These are phyloP conservation scores for Agastache rugosa DNA, from an alignment of 257 asterid species.

Conservation along the genomic window DNA sequence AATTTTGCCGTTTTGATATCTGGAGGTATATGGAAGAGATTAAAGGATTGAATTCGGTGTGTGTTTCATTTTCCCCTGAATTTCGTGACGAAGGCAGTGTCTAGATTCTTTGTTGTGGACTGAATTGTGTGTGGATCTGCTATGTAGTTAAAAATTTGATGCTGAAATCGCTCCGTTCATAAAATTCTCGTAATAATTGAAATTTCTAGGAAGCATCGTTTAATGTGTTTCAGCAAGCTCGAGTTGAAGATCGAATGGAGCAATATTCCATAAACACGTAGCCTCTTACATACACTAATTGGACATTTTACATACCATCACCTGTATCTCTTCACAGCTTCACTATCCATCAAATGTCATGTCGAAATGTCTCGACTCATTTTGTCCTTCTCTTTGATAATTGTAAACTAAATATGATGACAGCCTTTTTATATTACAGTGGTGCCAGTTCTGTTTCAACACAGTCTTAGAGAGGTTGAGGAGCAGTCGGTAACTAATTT, in stretches of 20 bases:
- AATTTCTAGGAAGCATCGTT: not conserved
- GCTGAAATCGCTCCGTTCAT: slow-evolving; percentile 2
- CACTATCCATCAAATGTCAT: not conserved
- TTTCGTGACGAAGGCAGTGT: not conserved
- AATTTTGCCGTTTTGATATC: not conserved
- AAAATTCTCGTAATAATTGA: not conserved
- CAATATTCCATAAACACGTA: not conserved
- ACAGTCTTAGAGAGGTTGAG: slow-evolving; percentile 77
- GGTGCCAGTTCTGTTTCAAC: slow-evolving; percentile 85
- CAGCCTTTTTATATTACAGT: slow-evolving; percentile 50
- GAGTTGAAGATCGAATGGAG: slow-evolving; percentile 8
- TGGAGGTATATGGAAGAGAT: not conserved
- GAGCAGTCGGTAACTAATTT: slow-evolving; percentile 69
- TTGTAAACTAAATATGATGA: slow-evolving; percentile 18
- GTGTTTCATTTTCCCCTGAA: not conserved
- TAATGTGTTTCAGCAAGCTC: slow-evolving; percentile 4
- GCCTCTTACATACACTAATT: too few relatives aligned
- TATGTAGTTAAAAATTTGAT: slow-evolving; percentile 18
- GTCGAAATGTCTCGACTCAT: not conserved
- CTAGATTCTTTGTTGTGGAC: not conserved
- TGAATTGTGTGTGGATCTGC: not conserved
- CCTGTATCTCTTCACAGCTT: too few relatives aligned
- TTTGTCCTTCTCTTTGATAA: not conserved
- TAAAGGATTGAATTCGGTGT: slow-evolving; percentile 19
- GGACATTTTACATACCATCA: not conserved